These are phyloP conservation scores for Suillus luteus DNA, from an alignment of 768 basidiomycete species.

Conservation along the genomic window DNA sequence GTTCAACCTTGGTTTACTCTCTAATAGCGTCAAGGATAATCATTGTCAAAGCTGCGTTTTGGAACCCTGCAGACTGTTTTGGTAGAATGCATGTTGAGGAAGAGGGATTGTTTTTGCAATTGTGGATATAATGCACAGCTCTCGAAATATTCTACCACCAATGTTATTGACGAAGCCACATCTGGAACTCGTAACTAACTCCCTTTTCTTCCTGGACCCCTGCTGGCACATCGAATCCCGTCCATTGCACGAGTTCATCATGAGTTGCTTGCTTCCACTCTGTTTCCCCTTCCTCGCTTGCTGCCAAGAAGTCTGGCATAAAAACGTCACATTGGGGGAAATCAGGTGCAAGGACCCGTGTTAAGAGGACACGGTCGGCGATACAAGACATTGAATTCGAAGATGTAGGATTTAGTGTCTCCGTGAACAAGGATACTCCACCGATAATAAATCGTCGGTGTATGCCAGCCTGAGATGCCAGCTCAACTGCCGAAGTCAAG, in stretches of 20 bases:
- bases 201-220: constrained; percentile 84
- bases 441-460: constrained; percentile 86
- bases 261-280: constrained; percentile 64
- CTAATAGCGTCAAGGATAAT: constrained; percentile 66
- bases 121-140: constrained; percentile 1
- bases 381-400: constrained; percentile 36
- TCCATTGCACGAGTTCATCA: constrained; percentile 71
- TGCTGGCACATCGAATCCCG: constrained; percentile 67
- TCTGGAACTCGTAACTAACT: constrained; percentile 88
- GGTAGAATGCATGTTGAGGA: constrained; percentile 8
- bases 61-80: not conserved
- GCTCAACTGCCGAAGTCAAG: constrained; percentile 22
- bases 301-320: constrained; percentile 70
- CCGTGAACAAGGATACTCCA: constrained; percentile 82
- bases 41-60: not conserved
- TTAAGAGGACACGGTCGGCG: constrained; percentile 85
- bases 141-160: constrained; percentile 4
- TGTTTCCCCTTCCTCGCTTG: constrained; percentile 20
- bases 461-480: constrained; percentile 28
- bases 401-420: constrained; percentile 49
- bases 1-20: constrained; percentile 17
- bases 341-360: constrained; percentile 72
- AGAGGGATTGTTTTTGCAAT: not conserved
- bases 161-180: constrained; percentile 71
- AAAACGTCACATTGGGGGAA: constrained; percentile 87